Conservation (phyloP, 192 early-diverging fungal species). For the Coemansia guatemalensis region DNA sequence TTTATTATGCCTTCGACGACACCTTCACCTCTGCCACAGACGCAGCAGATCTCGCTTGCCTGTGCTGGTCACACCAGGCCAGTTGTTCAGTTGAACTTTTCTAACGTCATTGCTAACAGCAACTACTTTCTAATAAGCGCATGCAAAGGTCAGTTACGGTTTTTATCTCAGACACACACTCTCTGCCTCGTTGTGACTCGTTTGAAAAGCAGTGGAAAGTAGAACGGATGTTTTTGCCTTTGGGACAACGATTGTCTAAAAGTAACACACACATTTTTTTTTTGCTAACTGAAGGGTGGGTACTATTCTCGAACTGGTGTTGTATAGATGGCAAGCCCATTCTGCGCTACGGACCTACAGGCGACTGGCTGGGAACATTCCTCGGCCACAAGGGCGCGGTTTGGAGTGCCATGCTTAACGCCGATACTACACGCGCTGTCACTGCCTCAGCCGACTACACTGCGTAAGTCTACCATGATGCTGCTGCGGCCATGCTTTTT, state of each 20-base stretch:
- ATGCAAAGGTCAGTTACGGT: slow-evolving; percentile 63
- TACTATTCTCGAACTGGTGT: neutral
- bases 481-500: neutral
- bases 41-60: slow-evolving; percentile 70
- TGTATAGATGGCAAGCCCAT: slow-evolving; percentile 78
- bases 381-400: slow-evolving; percentile 91
- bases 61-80: slow-evolving; percentile 91
- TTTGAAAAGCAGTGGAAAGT: neutral
- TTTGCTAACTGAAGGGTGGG: neutral
- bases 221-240: neutral
- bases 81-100: slow-evolving; percentile 86
- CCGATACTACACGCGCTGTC: slow-evolving; percentile 76
- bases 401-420: slow-evolving; percentile 79
- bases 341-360: slow-evolving; percentile 81
- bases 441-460: slow-evolving; percentile 95
- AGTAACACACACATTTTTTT: slow-evolving; percentile 9
- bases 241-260: neutral
- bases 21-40: slow-evolving; percentile 9
- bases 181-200: neutral
- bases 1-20: slow-evolving; percentile 36
- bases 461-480: slow-evolving; percentile 54
- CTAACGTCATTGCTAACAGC: slow-evolving; percentile 67
- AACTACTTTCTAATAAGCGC: slow-evolving; percentile 81
- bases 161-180: neutral
- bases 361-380: slow-evolving; percentile 93